phyloP scores from a whole-genome alignment of 2,329 filamentous ascomycete species.

The Diplodia corticola region DNA sequence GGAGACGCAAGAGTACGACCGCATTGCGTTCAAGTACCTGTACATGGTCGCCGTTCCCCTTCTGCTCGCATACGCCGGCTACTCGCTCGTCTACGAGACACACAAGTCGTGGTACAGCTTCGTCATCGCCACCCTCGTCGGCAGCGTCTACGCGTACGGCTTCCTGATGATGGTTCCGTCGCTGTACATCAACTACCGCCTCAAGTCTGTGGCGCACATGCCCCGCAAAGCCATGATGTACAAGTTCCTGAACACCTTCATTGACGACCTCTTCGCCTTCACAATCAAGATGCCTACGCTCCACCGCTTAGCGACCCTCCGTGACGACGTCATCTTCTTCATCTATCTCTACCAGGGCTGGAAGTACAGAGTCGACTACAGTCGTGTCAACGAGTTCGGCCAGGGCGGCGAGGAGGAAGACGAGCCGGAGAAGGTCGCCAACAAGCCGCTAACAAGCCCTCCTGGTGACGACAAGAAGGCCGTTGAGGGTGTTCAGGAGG shows the following conservation, averaged over 20 bases:
- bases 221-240: constrained; percentile 94
- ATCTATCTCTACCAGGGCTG: constrained; percentile 94
- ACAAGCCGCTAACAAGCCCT: constrained; percentile 41
- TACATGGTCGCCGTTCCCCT: constrained; percentile 90
- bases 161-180: constrained; percentile 99
- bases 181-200: constrained; percentile 97
- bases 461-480: constrained; percentile 32
- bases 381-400: constrained; percentile 93
- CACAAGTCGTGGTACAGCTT: constrained; percentile 99
- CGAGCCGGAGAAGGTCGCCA: constrained; percentile 53
- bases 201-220: constrained; percentile 93
- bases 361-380: constrained; percentile 89
- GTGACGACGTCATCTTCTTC: constrained; percentile 98
- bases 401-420: constrained; percentile 85
- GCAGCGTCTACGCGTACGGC: constrained; percentile 94
- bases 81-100: constrained; percentile 87
- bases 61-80: constrained; percentile 82
- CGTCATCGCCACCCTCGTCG: constrained; percentile 90
- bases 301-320: constrained; percentile 85
- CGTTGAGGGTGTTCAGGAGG: constrained; percentile 23
- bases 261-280: constrained; percentile 97
- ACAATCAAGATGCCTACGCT: constrained; percentile 99
- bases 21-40: constrained; percentile 96
- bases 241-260: constrained; percentile 98
- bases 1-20: constrained; percentile 97